A percentile compares a stretch with the other conserved stretches of the same genome.
Conservation (phyloP, 257 asterid genomes). For the Leptodermis oblonga region DNA sequence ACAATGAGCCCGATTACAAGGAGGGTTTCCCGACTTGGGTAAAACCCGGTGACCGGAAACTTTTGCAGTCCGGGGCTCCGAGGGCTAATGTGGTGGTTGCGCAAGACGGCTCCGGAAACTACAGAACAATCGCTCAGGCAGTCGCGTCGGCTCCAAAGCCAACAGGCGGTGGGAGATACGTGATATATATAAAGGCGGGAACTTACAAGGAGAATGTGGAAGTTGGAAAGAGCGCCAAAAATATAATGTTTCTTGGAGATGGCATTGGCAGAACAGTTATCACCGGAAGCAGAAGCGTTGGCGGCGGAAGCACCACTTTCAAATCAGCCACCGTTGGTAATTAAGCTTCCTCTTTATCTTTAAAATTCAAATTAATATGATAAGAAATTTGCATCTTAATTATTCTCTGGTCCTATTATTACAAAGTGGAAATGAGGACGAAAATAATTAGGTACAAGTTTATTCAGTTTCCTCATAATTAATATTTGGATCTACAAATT, state of each 20-base stretch:
- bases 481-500: not conserved
- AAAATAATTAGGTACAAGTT: not conserved
- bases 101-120: conserved; percentile 46
- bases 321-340: conserved; percentile 81
- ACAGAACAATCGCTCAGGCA: conserved; percentile 49
- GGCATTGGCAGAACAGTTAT: conserved; percentile 82
- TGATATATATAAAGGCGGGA: conserved; percentile 71
- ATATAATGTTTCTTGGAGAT: conserved; percentile 79
- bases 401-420: not conserved
- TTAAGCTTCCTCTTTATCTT: conserved; percentile 5
- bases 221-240: conserved; percentile 37
- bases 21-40: conserved; percentile 71
- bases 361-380: not conserved
- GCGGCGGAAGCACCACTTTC: conserved; percentile 64
- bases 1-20: conserved; percentile 15
- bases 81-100: conserved; percentile 53
- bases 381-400: not conserved
- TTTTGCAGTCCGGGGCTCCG: conserved; percentile 45
- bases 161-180: conserved; percentile 53
- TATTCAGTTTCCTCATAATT: no score
- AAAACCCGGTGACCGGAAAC: conserved; percentile 48
- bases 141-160: conserved; percentile 43
- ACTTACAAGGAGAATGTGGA: conserved; percentile 66
- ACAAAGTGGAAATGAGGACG: not conserved
- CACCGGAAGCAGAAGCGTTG: conserved; percentile 77